Evolutionary conservation across 2,329 filamentous ascomycete genomes (phyloP).

Genomic region (Phyllosticta citribraziliensis): DNA sequence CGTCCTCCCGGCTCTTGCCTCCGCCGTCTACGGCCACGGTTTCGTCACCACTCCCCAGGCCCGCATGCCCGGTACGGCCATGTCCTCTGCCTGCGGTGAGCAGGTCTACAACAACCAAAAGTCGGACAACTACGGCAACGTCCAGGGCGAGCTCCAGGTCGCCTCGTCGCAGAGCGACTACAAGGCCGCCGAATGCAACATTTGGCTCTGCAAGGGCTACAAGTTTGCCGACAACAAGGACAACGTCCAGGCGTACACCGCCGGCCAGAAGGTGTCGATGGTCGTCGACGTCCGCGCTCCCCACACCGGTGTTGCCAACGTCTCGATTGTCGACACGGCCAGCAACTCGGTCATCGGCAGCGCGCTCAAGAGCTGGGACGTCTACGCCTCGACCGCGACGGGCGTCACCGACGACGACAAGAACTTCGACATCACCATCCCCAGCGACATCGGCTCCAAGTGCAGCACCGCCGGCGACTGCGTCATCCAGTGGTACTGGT

Average conservation of each 20-base stretch:
- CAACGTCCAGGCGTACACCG: conserved; percentile 43
- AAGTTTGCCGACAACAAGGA: conserved; percentile 46
- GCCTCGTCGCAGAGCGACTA: conserved; percentile 40
- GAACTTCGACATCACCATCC: conserved; percentile 46
- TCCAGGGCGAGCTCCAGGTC: conserved; percentile 46
- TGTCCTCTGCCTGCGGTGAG: conserved; percentile 43
- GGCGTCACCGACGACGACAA: conserved; percentile 37
- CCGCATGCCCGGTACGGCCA: conserved; percentile 43
- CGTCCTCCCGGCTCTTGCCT: conserved; percentile 34
- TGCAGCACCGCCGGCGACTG: conserved; percentile 42
- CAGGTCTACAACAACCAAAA: conserved; percentile 45
- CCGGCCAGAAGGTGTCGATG: conserved; percentile 39
- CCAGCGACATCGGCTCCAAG: conserved; percentile 35
- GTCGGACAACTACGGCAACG: conserved; percentile 47
- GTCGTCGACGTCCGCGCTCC: conserved; percentile 41
- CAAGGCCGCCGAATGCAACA: conserved; percentile 37
- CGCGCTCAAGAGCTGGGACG: conserved; percentile 45
- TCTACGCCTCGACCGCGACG: conserved; percentile 42
- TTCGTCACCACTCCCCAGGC: conserved; percentile 39
- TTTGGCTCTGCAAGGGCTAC: conserved; percentile 50
- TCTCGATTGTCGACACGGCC: conserved; percentile 47
- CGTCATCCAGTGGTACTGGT: conserved; percentile 55
- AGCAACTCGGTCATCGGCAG: conserved; percentile 44
- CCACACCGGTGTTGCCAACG: conserved; percentile 48
- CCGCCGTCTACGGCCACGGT: conserved; percentile 44